A percentile compares a stretch with the other conserved stretches of the same genome.
phyloP scores from a whole-genome alignment of 371 early-diverging fungal genomes.

The Syncephalastrum racemosum region DNA sequence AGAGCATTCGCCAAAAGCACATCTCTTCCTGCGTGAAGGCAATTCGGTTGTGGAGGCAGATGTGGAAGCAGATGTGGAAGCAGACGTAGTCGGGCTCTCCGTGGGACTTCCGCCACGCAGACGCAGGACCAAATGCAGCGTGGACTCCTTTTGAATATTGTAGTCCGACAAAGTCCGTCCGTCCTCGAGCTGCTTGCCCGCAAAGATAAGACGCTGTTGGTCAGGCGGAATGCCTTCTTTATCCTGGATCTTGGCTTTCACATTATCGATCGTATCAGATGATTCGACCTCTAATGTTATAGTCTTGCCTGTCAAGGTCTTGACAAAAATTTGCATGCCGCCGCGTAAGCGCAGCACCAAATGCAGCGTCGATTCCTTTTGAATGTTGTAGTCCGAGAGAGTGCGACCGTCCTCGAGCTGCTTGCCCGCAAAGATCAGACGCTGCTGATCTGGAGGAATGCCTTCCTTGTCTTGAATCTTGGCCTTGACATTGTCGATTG shows the following conservation, averaged over 20 bases:
- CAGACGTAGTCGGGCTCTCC: too few relatives aligned
- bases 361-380: too few relatives aligned
- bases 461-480: slow-evolving; percentile 98
- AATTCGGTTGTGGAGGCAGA: too few relatives aligned
- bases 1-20: slow-evolving; percentile 40
- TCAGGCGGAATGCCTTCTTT: slow-evolving; percentile 94
- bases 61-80: too few relatives aligned
- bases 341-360: too few relatives aligned
- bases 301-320: slow-evolving; percentile 93
- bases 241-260: slow-evolving; percentile 93
- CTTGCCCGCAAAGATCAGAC: too few relatives aligned
- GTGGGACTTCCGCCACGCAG: slow-evolving; percentile 71
- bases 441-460: slow-evolving; percentile 76
- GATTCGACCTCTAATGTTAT: slow-evolving; percentile 93
- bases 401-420: too few relatives aligned
- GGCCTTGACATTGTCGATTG: slow-evolving; percentile 87
- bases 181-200: slow-evolving; percentile 85
- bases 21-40: slow-evolving; percentile 18
- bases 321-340: too few relatives aligned
- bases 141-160: slow-evolving; percentile 78
- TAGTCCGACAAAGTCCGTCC: slow-evolving; percentile 76
- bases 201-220: slow-evolving; percentile 84
- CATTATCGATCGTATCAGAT: slow-evolving; percentile 85
- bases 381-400: too few relatives aligned
- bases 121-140: slow-evolving; percentile 89